Evolutionary conservation across 164 flowering plant species (phyloP).

Genomic region (Vitis cinerea): DNA sequence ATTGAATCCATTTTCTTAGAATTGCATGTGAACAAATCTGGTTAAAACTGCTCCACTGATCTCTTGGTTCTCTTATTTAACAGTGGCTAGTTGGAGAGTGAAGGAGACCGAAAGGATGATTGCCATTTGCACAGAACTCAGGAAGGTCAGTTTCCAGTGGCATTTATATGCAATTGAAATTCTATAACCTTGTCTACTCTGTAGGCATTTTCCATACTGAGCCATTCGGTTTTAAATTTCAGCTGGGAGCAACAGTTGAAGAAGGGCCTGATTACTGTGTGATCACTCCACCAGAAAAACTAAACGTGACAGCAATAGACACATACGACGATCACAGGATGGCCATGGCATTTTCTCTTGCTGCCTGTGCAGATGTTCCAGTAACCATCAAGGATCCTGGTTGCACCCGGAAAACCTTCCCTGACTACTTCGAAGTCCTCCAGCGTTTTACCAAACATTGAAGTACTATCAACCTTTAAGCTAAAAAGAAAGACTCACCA

Average conservation of each 20-base stretch:
- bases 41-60: background rate
- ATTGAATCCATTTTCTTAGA: too few species aligned
- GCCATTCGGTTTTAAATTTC: constrained; percentile 9
- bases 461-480: constrained; percentile 4
- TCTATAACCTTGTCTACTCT: background rate
- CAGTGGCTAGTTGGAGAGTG: constrained; percentile 99
- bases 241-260: constrained; percentile 95
- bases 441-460: constrained; percentile 60
- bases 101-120: constrained; percentile 99
- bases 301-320: constrained; percentile 81
- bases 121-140: constrained; percentile 95
- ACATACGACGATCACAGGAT: constrained; percentile 97
- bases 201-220: background rate
- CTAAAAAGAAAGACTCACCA: constrained; percentile 1
- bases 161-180: background rate
- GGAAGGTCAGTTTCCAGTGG: constrained; percentile 64
- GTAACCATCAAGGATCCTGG: constrained; percentile 94
- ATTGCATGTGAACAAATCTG: too few species aligned
- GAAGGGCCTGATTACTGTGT: constrained; percentile 98
- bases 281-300: constrained; percentile 90
- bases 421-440: constrained; percentile 94
- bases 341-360: constrained; percentile 99
- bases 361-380: constrained; percentile 94
- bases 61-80: background rate
- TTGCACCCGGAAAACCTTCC: constrained; percentile 96